Evolutionary conservation across 345 rosid species (phyloP).

Genomic region (Linum trigynum): DNA sequence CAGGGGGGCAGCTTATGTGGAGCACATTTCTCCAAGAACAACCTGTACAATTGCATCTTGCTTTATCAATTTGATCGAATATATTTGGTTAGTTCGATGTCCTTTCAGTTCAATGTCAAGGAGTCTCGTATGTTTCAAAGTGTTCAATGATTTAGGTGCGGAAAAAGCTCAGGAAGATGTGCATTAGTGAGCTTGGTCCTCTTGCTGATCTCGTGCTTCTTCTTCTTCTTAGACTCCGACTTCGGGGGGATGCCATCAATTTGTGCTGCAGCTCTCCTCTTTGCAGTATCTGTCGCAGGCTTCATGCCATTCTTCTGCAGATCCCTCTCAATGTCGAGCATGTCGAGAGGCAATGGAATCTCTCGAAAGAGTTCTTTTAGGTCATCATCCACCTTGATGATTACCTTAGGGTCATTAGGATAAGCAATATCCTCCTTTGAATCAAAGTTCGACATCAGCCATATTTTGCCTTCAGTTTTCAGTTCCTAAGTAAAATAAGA

Average conservation of each 20-base stretch:
- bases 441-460: constrained; percentile 1
- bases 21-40: background rate
- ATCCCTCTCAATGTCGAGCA: constrained; percentile 6
- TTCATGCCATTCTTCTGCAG: constrained; percentile 3
- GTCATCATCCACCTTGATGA: constrained; percentile 5
- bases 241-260: background rate
- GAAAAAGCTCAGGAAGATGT: constrained; percentile 4
- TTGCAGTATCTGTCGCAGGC: background rate
- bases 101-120: background rate
- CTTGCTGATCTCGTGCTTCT: background rate
- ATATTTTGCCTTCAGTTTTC: background rate
- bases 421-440: constrained; percentile 4
- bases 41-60: background rate
- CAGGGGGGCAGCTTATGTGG: too few relatives aligned
- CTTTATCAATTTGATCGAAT: background rate
- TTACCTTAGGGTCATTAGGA: constrained; percentile 2
- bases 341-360: background rate
- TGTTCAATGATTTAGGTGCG: background rate
- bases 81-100: background rate
- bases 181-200: constrained; percentile 1
- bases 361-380: background rate
- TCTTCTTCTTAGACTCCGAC: constrained; percentile 1
- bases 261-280: constrained; percentile 4
- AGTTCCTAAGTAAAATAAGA: background rate
- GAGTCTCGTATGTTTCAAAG: background rate